Conservation (phyloP, 2,329 filamentous ascomycete species). For the Colletotrichum cuscutae region DNA sequence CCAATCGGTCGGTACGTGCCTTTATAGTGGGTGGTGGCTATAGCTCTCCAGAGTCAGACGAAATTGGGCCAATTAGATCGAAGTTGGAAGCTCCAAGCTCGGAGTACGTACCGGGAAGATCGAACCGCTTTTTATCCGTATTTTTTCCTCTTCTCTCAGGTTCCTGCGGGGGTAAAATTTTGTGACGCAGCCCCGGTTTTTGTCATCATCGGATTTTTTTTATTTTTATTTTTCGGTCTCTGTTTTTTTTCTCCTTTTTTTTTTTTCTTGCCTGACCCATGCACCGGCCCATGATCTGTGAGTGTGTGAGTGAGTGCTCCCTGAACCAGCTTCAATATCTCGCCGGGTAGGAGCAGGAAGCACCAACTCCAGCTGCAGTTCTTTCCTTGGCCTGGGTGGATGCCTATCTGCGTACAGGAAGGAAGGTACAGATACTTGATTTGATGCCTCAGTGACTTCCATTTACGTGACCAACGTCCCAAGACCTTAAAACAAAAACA, state of each 20-base stretch:
- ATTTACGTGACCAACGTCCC: not conserved
- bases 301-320: not conserved
- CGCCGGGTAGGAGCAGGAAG: not conserved
- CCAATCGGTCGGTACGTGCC: not conserved
- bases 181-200: conserved; percentile 36
- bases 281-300: not conserved
- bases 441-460: too few relatives aligned
- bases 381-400: not conserved
- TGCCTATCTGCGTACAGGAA: too few relatives aligned
- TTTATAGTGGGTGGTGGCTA: not conserved
- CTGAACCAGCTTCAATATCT: not conserved
- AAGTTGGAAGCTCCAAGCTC: not conserved
- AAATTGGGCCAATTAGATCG: not conserved
- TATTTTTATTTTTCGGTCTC: not conserved
- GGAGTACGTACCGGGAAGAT: not conserved
- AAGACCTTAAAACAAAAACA: not conserved
- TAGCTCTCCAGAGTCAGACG: not conserved
- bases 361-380: not conserved
- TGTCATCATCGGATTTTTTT: conserved; percentile 28
- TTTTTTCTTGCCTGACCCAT: not conserved
- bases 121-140: conserved; percentile 6
- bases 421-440: too few relatives aligned
- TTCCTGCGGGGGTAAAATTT: conserved; percentile 37
- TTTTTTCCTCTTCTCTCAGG: not conserved
- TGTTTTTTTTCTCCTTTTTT: not conserved